These are phyloP conservation scores for Ramaria sp. DNA, from an alignment of 768 basidiomycete genomes.

Conservation along the genomic window DNA sequence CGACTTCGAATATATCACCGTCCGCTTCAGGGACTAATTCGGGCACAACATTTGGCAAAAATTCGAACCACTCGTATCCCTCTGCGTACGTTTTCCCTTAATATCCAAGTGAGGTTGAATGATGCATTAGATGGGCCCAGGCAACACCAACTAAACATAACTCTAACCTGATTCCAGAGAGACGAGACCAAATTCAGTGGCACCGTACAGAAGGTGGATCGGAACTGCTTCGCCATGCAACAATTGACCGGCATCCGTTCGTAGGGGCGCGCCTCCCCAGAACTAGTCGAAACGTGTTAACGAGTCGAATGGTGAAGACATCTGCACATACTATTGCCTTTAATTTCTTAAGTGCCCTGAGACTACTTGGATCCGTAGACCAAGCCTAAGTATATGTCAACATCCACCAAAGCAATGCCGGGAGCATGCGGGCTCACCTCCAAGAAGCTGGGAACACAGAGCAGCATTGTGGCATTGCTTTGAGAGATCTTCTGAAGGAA, in stretches of 20 bases:
- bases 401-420: background rate
- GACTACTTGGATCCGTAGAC: background rate
- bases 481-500: slow-evolving; percentile 6
- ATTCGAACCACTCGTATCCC: slow-evolving; percentile 28
- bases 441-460: slow-evolving; percentile 12
- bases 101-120: background rate
- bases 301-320: background rate
- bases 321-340: slow-evolving; percentile 9
- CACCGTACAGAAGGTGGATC: slow-evolving; percentile 6
- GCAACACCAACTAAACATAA: no score
- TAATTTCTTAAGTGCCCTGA: slow-evolving; percentile 6
- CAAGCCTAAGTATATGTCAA: background rate
- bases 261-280: slow-evolving; percentile 12
- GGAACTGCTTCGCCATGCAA: slow-evolving; percentile 11
- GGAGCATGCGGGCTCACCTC: background rate
- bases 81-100: slow-evolving; percentile 4
- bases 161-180: background rate
- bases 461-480: background rate
- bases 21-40: slow-evolving; percentile 25
- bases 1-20: slow-evolving; percentile 23
- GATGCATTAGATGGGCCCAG: no score
- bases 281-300: slow-evolving; percentile 6
- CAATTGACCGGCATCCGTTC: background rate
- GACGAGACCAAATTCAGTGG: background rate
- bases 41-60: slow-evolving; percentile 14